Evolutionary conservation across 805 yeast species (phyloP).

Genomic region (Cyberlindnera subsufficiens): DNA sequence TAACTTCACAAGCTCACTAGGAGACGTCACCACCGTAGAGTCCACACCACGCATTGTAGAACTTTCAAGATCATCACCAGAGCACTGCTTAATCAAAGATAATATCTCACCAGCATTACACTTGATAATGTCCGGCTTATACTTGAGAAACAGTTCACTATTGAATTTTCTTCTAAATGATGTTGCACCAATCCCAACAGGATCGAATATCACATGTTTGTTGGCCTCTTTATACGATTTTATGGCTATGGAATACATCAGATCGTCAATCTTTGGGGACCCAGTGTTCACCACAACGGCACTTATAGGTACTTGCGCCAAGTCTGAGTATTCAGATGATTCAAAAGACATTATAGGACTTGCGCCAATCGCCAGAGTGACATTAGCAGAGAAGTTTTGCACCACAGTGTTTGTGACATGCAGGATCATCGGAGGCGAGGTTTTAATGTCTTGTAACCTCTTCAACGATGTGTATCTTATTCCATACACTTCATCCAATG

Average conservation of each 20-base stretch:
- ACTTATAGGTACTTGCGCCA: slow-evolving; percentile 48
- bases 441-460: slow-evolving; percentile 14
- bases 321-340: slow-evolving; percentile 57
- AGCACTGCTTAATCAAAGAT: slow-evolving; percentile 44
- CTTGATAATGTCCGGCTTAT: slow-evolving; percentile 54
- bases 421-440: slow-evolving; percentile 60
- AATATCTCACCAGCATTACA: slow-evolving; percentile 83
- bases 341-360: slow-evolving; percentile 88
- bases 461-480: not conserved
- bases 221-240: slow-evolving; percentile 48
- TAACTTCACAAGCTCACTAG: slow-evolving; percentile 18
- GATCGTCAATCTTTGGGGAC: slow-evolving; percentile 40
- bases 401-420: slow-evolving; percentile 89
- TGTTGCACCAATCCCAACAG: slow-evolving; percentile 92
- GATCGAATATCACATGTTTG: slow-evolving; percentile 74
- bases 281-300: slow-evolving; percentile 73
- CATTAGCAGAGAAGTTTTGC: slow-evolving; percentile 82
- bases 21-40: slow-evolving; percentile 35
- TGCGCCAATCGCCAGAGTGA: slow-evolving; percentile 75
- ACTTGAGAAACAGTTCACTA: slow-evolving; percentile 43
- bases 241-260: slow-evolving; percentile 44
- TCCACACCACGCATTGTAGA: slow-evolving; percentile 24
- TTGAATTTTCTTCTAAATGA: slow-evolving; percentile 45
- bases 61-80: slow-evolving; percentile 39
- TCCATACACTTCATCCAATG: slow-evolving; percentile 19